Percentiles rank a stretch among this genome's conserved stretches.
Evolutionary conservation across 371 early-diverging fungal genomes (phyloP).

Genomic region (Mycotypha africana): DNA sequence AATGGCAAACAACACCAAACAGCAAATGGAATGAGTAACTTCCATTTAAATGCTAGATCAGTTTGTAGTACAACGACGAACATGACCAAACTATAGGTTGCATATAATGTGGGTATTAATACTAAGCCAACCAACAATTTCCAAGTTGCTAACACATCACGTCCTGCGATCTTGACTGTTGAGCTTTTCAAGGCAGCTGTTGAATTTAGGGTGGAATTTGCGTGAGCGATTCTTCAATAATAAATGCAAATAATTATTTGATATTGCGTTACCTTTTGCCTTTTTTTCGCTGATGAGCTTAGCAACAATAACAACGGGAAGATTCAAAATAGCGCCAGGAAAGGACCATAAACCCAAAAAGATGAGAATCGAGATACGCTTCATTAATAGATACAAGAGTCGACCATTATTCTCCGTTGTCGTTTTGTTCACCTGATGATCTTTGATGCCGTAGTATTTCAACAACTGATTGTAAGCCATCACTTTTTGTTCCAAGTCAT

Average conservation of each 20-base stretch:
- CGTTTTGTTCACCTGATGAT: conserved; percentile 89
- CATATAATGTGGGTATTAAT: conserved; percentile 68
- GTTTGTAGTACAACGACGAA: conserved; percentile 38
- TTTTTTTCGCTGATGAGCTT: conserved; percentile 66
- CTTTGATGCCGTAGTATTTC: conserved; percentile 82
- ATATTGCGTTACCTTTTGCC: conserved; percentile 54
- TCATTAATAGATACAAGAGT: conserved; percentile 49
- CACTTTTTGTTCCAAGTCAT: conserved; percentile 61
- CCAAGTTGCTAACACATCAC: conserved; percentile 95
- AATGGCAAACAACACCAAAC: conserved; percentile 58
- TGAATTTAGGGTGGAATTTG: conserved; percentile 5
- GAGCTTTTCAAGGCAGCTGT: conserved; percentile 78
- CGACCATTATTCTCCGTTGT: conserved; percentile 46
- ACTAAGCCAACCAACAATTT: conserved; percentile 77
- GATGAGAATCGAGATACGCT: conserved; percentile 58
- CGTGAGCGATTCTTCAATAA: no score
- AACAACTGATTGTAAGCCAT: conserved; percentile 80
- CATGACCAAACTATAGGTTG: conserved; percentile 59
- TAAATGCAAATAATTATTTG: not conserved
- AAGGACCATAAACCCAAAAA: conserved; percentile 65
- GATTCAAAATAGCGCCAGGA: conserved; percentile 74
- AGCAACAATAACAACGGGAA: conserved; percentile 71
- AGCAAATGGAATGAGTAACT: conserved; percentile 31
- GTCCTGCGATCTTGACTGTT: conserved; percentile 87
- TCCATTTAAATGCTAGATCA: conserved; percentile 21